Evolutionary conservation across 2,329 filamentous ascomycete species (phyloP), one percentile per base, ranked within the genome.

Genomic region (Colletotrichum lupini): DNA sequence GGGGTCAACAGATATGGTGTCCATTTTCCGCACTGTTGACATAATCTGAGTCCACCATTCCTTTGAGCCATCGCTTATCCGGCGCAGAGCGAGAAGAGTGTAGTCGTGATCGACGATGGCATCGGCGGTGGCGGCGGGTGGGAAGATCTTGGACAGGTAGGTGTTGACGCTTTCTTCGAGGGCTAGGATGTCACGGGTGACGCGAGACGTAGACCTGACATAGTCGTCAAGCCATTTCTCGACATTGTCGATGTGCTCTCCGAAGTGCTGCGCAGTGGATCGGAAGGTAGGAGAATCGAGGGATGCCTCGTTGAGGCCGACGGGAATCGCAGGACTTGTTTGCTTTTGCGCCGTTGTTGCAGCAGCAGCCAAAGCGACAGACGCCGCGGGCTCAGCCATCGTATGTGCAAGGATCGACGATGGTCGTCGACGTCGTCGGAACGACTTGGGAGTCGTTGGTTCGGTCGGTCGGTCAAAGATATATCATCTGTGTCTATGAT

Each of bases 251-350:
- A 98, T 91, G 85, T 99, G 96, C 76, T 98, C 97, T 75, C 91
- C 89, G 80, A 98, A 98, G 84, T 98, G 95, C 59, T 93, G 85
- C 55, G 94, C 91, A 26, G 94, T 94, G 59, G 95, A 94, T 76
- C 97, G 94, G 82, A 98, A 98, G 46, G 95, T 97, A 30, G 97
- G 97, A 52, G 95, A 98, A 84, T 99, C 97, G 85, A 98, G 93
- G 24, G 95, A 94, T 63, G 97, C 97, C 89, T 99, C 97, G 85
- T 96, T 97, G 77, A 98, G 89, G 74, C 92, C 92, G 46, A 98
- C 95, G 57, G 97, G 95, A 71, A 91, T 87, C 37, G 85, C 83
- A 46, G 86, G 84, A 74, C 81, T 82, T n/a, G 77, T 66, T 56
- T 76, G 74, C 26, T 76, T 75, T 57, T 60, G 69, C n/a, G 64